Conservation (phyloP, 2,329 filamentous ascomycete genomes). For the Massarina eburnea region DNA sequence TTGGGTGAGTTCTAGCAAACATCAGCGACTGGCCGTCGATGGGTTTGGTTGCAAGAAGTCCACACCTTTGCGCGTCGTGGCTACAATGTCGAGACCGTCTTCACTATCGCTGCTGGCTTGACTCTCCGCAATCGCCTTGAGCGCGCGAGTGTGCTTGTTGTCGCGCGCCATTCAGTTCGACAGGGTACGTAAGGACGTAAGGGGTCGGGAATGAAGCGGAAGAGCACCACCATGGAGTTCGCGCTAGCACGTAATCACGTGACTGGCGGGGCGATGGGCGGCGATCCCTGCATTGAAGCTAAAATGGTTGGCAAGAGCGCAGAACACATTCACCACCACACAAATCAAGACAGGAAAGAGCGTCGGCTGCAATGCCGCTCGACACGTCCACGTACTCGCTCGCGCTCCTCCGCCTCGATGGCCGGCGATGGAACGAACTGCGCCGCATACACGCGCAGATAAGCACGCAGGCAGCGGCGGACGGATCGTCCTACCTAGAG, state of each 20-base stretch:
- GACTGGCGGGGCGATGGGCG: constrained; percentile 18
- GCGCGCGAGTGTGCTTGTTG: constrained; percentile 17
- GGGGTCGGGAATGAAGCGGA: neutral
- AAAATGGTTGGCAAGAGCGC: neutral
- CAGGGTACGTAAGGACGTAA: neutral
- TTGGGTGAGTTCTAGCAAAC: constrained; percentile 26
- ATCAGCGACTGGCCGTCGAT: constrained; percentile 33
- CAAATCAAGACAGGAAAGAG: too few relatives aligned
- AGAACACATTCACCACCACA: neutral
- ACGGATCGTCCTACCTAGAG: constrained; percentile 90
- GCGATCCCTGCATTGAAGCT: constrained; percentile 1
- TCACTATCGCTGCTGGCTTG: constrained; percentile 41
- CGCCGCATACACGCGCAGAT: constrained; percentile 87
- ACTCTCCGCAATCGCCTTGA: constrained; percentile 30
- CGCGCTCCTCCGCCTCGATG: constrained; percentile 66
- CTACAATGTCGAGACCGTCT: constrained; percentile 47
- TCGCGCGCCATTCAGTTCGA: constrained; percentile 14
- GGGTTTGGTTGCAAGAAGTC: constrained; percentile 38
- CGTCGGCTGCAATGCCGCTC: constrained; percentile 84
- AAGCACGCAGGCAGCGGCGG: constrained; percentile 86
- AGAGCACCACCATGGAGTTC: constrained; percentile 3
- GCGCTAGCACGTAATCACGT: constrained; percentile 32
- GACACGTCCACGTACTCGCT: constrained; percentile 91
- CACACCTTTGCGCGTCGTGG: constrained; percentile 32
- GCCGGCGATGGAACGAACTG: constrained; percentile 97